phyloP scores from a whole-genome alignment of 2,329 filamentous ascomycete species.

The Fusarium sp. region DNA sequence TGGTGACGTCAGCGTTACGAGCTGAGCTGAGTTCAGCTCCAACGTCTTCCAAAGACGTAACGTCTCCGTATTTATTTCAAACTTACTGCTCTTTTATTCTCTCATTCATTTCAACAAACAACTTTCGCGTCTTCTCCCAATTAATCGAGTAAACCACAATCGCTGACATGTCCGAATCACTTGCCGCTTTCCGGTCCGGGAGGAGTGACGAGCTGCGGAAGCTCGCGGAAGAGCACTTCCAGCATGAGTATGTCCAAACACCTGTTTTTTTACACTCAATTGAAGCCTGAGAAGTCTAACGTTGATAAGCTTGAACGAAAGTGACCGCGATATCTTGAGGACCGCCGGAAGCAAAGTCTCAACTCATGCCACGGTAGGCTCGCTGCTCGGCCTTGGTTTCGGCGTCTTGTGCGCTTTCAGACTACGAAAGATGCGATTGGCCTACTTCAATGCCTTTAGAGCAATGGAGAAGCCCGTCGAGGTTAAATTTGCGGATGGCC shows the following conservation, averaged over 20 bases:
- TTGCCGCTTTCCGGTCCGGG: not conserved
- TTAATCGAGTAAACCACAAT: not conserved
- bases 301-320: not conserved
- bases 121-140: too few species aligned
- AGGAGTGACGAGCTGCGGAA: not conserved
- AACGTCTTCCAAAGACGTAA: not conserved
- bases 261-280: too few species aligned
- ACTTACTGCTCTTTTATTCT: too few species aligned
- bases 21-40: not conserved
- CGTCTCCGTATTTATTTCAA: too few species aligned
- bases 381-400: not conserved
- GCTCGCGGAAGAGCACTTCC: not conserved
- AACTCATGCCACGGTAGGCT: not conserved
- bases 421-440: not conserved
- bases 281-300: not conserved
- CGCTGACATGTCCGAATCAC: not conserved
- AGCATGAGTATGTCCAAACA: not conserved
- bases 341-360: not conserved
- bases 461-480: not conserved
- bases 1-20: not conserved
- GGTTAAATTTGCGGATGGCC: not conserved
- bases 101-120: too few species aligned
- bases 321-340: not conserved
- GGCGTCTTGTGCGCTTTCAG: not conserved
- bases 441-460: constrained; percentile 7